phyloP scores from a whole-genome alignment of 768 basidiomycete species.

The Galerina marginata region DNA sequence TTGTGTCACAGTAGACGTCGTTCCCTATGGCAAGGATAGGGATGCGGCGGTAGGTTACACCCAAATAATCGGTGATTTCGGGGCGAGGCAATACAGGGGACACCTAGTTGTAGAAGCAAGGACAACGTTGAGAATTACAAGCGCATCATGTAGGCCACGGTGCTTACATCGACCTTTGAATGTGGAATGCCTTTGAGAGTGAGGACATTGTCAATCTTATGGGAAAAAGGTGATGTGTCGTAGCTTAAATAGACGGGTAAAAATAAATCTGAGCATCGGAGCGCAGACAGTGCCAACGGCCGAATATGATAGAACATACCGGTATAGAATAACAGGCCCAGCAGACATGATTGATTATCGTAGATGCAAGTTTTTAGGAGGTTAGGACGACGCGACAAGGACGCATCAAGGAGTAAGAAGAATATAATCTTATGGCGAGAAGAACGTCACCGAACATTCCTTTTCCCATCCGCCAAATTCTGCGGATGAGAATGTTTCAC shows the following conservation, averaged over 20 bases:
- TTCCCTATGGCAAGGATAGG: slow-evolving; percentile 65
- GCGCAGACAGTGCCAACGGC: neutral
- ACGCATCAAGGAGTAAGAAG: no score
- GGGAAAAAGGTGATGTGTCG: slow-evolving; percentile 54
- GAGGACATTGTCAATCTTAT: slow-evolving; percentile 58
- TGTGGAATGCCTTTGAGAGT: slow-evolving; percentile 55
- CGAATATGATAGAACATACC: slow-evolving; percentile 35
- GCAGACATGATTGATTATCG: slow-evolving; percentile 5
- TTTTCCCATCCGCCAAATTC: no score
- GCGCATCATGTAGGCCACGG: neutral
- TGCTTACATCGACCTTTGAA: slow-evolving; percentile 49
- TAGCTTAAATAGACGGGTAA: slow-evolving; percentile 40
- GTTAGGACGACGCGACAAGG: neutral
- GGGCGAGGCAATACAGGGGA: slow-evolving; percentile 57
- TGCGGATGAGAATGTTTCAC: no score
- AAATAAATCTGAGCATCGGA: neutral
- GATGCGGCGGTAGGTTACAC: slow-evolving; percentile 61
- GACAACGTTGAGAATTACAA: neutral
- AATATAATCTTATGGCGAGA: no score
- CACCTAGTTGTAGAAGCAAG: slow-evolving; percentile 39
- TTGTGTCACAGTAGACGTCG: slow-evolving; percentile 66
- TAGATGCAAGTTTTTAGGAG: neutral
- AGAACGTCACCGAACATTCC: no score
- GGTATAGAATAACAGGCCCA: slow-evolving; percentile 49
- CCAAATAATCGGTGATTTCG: slow-evolving; percentile 56